These are phyloP conservation scores for Colletotrichum sp. DNA, from an alignment of 2,329 filamentous ascomycete genomes.

Conservation along the genomic window DNA sequence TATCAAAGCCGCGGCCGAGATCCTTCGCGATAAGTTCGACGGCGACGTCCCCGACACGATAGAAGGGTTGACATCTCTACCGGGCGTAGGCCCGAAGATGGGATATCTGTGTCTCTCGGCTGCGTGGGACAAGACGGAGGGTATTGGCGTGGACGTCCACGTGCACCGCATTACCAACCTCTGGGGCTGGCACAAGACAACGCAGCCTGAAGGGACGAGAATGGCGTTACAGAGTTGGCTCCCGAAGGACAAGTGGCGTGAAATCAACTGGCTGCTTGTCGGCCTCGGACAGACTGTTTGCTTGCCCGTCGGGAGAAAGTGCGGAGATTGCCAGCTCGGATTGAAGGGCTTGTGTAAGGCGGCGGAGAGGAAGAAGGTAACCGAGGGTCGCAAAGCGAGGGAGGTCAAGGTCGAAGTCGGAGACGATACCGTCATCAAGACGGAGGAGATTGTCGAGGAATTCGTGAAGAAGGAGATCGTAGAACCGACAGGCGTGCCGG, in stretches of 20 bases:
- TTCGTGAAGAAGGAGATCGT: slow-evolving; percentile 23
- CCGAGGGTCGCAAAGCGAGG: slow-evolving; percentile 58
- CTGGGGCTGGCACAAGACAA: slow-evolving; percentile 89
- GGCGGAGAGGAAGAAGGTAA: slow-evolving; percentile 69
- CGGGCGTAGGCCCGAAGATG: slow-evolving; percentile 95
- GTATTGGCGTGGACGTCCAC: slow-evolving; percentile 93
- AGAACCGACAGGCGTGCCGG: not conserved
- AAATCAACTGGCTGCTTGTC: slow-evolving; percentile 90
- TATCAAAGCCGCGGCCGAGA: slow-evolving; percentile 76
- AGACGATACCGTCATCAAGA: slow-evolving; percentile 21
- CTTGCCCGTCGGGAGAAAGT: slow-evolving; percentile 77
- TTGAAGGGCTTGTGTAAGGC: slow-evolving; percentile 76
- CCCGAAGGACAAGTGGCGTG: slow-evolving; percentile 84
- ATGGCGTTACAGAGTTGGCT: slow-evolving; percentile 80
- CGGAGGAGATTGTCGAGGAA: slow-evolving; percentile 33
- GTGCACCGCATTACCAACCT: slow-evolving; percentile 94
- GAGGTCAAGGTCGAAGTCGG: slow-evolving; percentile 28
- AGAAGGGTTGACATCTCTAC: slow-evolving; percentile 75
- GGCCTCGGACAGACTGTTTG: slow-evolving; percentile 89
- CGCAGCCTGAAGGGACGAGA: slow-evolving; percentile 82
- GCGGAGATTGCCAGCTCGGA: slow-evolving; percentile 85
- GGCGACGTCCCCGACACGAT: slow-evolving; percentile 84
- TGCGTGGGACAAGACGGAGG: slow-evolving; percentile 67
- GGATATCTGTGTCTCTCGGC: slow-evolving; percentile 85
- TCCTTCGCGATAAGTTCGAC: slow-evolving; percentile 72